A percentile compares a stretch with the other conserved stretches of the same genome.
These are phyloP conservation scores for Setaria viridis DNA, from an alignment of 202 grass and related monocot genomes.

Conservation along the genomic window DNA sequence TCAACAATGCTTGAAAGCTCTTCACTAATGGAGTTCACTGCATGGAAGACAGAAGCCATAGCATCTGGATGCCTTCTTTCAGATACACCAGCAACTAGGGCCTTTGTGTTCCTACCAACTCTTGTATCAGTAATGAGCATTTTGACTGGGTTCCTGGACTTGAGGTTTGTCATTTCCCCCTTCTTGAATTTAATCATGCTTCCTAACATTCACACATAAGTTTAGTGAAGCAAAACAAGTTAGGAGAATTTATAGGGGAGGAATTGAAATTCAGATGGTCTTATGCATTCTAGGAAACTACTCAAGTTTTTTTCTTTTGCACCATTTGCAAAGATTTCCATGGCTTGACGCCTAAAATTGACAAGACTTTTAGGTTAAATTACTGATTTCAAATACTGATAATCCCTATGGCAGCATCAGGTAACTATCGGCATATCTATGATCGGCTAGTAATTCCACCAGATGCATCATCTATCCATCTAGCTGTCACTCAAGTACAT, in stretches of 20 bases:
- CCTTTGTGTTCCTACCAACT: slow-evolving; percentile 94
- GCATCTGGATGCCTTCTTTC: slow-evolving; percentile 82
- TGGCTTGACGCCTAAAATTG: not conserved
- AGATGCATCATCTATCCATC: slow-evolving; percentile 33
- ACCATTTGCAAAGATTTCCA: not conserved
- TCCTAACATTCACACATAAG: slow-evolving; percentile 51
- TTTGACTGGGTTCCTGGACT: slow-evolving; percentile 66
- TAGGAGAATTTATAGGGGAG: not conserved
- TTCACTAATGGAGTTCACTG: slow-evolving; percentile 80
- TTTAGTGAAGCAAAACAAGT: slow-evolving; percentile 8
- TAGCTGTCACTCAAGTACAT: not conserved
- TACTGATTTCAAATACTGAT: not conserved
- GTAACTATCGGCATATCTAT: not conserved
- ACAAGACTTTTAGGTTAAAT: not conserved
- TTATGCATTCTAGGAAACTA: not conserved
- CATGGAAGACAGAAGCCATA: slow-evolving; percentile 74
- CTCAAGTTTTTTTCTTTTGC: not conserved
- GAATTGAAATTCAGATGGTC: not conserved
- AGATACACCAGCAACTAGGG: slow-evolving; percentile 76
- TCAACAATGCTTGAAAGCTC: slow-evolving; percentile 76
- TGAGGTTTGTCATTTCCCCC: slow-evolving; percentile 64
- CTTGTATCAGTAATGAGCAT: slow-evolving; percentile 94
- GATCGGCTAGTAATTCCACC: not conserved
- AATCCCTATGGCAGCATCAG: slow-evolving; percentile 7
- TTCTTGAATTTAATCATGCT: slow-evolving; percentile 96